A percentile compares a stretch with the other conserved stretches of the same genome.
phyloP scores from a whole-genome alignment of 257 asterid genomes.

The Salvia miltiorrhiza region DNA sequence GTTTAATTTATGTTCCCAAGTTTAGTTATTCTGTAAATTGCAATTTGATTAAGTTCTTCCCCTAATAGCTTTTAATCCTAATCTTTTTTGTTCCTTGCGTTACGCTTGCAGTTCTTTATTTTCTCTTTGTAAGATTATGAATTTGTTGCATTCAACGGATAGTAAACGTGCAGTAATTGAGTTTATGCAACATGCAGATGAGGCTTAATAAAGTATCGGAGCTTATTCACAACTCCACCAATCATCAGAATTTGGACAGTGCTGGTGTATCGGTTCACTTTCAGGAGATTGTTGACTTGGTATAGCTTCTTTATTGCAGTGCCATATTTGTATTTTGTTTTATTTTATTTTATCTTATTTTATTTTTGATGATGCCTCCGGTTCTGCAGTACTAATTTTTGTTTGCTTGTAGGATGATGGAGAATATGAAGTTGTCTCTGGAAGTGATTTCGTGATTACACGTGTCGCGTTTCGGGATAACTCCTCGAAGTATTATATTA shows the following conservation, averaged over 20 bases:
- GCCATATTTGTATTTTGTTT: not conserved
- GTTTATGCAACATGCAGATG: slow-evolving; percentile 59
- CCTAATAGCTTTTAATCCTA: not conserved
- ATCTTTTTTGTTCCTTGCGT: not conserved
- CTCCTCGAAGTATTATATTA: slow-evolving; percentile 86
- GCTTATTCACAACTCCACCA: slow-evolving; percentile 94
- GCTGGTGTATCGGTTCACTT: slow-evolving; percentile 97
- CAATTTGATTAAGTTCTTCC: not conserved
- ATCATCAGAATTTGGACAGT: slow-evolving; percentile 93
- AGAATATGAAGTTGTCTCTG: slow-evolving; percentile 68
- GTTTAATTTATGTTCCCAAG: not conserved
- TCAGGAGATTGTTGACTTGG: slow-evolving; percentile 90
- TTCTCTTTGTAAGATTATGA: not conserved
- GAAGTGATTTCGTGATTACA: slow-evolving; percentile 76
- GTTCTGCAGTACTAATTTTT: not conserved
- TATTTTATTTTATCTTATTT: too few relatives aligned
- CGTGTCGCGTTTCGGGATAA: slow-evolving; percentile 93
- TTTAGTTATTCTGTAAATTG: not conserved
- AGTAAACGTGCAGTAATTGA: not conserved
- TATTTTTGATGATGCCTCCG: not conserved
- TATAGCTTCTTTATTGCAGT: slow-evolving; percentile 19
- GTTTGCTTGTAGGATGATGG: slow-evolving; percentile 66
- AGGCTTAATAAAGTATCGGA: slow-evolving; percentile 95
- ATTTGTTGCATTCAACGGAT: not conserved
- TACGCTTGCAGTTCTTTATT: not conserved